These are phyloP conservation scores for Syzygium jambos DNA, from an alignment of 345 rosid species.

Conservation along the genomic window DNA sequence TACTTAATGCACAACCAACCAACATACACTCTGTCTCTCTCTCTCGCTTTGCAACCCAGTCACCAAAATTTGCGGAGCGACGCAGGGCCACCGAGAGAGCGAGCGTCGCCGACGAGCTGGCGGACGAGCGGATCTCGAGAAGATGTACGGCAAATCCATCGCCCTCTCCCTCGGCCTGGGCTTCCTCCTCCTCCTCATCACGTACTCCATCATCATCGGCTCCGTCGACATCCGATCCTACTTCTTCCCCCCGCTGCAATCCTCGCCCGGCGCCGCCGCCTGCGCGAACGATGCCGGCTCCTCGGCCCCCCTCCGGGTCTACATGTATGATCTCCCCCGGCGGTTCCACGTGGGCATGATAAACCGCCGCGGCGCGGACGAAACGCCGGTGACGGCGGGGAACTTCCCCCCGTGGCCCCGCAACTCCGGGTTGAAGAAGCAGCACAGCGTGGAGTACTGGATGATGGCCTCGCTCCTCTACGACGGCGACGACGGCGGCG, in stretches of 20 bases:
- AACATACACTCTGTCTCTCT: not conserved
- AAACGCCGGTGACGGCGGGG: constrained; percentile 41
- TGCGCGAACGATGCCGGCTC: constrained; percentile 4
- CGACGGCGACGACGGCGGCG: constrained; percentile 15
- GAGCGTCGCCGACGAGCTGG: not conserved
- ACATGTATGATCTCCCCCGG: constrained; percentile 91
- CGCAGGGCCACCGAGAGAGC: not conserved
- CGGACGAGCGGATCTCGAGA: not conserved
- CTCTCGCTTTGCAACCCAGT: not conserved
- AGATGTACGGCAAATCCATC: constrained; percentile 9
- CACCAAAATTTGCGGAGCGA: not conserved
- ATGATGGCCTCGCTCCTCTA: constrained; percentile 78
- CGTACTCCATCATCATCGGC: constrained; percentile 44
- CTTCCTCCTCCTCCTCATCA: constrained; percentile 27
- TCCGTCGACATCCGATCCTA: constrained; percentile 46
- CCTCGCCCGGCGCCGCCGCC: constrained; percentile 21
- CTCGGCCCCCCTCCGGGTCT: constrained; percentile 47
- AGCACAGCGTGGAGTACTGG: constrained; percentile 98
- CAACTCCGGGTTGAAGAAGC: constrained; percentile 51
- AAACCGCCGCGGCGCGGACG: constrained; percentile 30
- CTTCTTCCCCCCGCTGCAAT: constrained; percentile 42
- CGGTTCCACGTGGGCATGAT: constrained; percentile 80
- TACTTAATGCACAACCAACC: not conserved
- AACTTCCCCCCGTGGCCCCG: constrained; percentile 68
- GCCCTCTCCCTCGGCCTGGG: constrained; percentile 20